Conservation (phyloP, 1,284 basidiomycete species). For the Pisolithus thermaeus region DNA sequence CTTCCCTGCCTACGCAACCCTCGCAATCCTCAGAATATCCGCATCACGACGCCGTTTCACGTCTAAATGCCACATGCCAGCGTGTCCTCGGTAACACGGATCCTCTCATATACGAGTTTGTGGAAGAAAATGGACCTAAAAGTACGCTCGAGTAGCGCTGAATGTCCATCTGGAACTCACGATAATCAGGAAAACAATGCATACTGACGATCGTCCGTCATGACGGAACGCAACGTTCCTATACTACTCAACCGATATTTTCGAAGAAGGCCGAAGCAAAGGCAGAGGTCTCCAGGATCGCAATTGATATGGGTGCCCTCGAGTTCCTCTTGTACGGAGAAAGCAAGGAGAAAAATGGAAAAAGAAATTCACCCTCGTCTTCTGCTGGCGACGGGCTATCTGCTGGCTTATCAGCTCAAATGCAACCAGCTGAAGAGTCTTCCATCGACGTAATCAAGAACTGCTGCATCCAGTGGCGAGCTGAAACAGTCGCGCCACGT, state of each 20-base stretch:
- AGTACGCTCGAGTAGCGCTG: constrained; percentile 24
- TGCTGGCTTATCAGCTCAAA: background rate
- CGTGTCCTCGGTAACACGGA: constrained; percentile 33
- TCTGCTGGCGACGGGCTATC: background rate
- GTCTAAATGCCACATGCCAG: constrained; percentile 41
- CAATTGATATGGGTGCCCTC: constrained; percentile 51
- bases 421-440: constrained; percentile 11
- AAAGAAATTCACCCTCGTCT: background rate
- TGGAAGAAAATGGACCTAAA: constrained; percentile 31
- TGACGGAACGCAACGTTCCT: constrained; percentile 43
- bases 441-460: constrained; percentile 40
- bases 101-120: constrained; percentile 39
- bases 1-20: too few relatives aligned
- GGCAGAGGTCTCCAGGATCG: constrained; percentile 43
- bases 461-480: constrained; percentile 49
- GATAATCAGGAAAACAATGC: constrained; percentile 44
- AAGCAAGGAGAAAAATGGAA: constrained; percentile 4
- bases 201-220: constrained; percentile 54
- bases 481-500: constrained; percentile 38
- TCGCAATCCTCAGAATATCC: background rate
- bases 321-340: constrained; percentile 48
- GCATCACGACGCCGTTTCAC: constrained; percentile 20
- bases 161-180: background rate
- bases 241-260: constrained; percentile 41
- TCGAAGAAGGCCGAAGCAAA: constrained; percentile 46